Evolutionary conservation across 768 basidiomycete genomes (phyloP), one percentile per base, ranked within the genome.

Genomic region (Amanita molliuscula): DNA sequence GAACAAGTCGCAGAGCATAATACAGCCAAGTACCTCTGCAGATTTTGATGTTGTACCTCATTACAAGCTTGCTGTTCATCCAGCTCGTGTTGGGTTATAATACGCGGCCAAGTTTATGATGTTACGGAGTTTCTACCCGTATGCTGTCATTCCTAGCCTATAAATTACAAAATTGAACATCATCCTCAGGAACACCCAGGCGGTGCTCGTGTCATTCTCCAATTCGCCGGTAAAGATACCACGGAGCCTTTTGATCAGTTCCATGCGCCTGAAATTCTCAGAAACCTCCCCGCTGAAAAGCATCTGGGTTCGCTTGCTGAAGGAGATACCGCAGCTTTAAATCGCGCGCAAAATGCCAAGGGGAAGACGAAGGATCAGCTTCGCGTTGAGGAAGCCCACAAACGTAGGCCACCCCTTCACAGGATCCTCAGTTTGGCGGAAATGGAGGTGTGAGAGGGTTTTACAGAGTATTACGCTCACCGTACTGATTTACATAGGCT

Each of bases 221-320:
- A 79, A 59, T 88, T 90, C 58, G 92, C 79, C 7, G 94, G 94
- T 7, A 76, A 74, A 53, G 93, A 93, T 62, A 90, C 89, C n/a
- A 88, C 87, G 0, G 65, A 65, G 5, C 83, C 70, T 3, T 88
- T 83, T 60, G 76, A 84, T 53, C 85, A 87, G 4, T 88, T 96
- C 37, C 94, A 97, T 65, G 82, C 93, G 3, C 79, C 84, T 21
- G 84, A 87, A 55, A 81, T 88, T 16, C 76, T 95, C 45, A 81
- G 78, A 64, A 76, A 84, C 61, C 72, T 91, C 16, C 75, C 82
- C 8, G 65, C 69, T 13, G 79, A 82, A 23, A 88, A 84, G 59
- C 83, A 86, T 61, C 71, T 93, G 9, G 91, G 91, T 1, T 59
- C 70, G 3, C 68, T 95, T 25, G 75, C 79, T 37, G 58, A 67